Evolutionary conservation across 2,329 filamentous ascomycete species (phyloP).

Genomic region (Cladorrhinum sp.): DNA sequence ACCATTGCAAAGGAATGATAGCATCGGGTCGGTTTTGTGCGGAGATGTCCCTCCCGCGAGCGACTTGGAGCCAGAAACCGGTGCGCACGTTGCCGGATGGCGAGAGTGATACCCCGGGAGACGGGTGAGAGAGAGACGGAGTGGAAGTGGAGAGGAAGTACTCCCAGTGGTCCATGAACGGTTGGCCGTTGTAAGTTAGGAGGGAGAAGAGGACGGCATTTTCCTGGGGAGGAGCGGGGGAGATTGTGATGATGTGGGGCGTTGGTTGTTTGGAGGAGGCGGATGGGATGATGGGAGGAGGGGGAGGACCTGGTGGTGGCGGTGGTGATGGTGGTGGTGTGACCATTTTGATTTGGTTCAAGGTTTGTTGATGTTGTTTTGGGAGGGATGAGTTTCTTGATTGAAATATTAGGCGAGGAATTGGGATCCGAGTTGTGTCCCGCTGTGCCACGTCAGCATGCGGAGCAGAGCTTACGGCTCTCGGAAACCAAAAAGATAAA

Average conservation of each 20-base stretch:
- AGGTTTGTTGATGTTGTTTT: too few species aligned
- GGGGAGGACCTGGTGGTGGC: not conserved
- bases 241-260: not conserved
- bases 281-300: not conserved
- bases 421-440: too few species aligned
- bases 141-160: constrained; percentile 4
- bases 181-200: constrained; percentile 19
- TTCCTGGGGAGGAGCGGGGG: not conserved
- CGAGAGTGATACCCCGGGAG: constrained; percentile 1
- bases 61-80: constrained; percentile 16
- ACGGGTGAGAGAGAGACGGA: not conserved
- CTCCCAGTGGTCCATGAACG: constrained; percentile 22
- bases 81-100: constrained; percentile 12
- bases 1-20: constrained; percentile 11
- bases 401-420: too few species aligned
- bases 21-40: not conserved
- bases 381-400: too few species aligned
- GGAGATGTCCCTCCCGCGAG: constrained; percentile 5
- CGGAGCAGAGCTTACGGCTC: too few species aligned
- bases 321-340: not conserved
- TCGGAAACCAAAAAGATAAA: too few species aligned
- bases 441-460: too few species aligned
- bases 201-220: constrained; percentile 11
- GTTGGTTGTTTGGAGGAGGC: not conserved
- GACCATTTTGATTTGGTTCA: too few species aligned